Conservation (phyloP, 345 rosid genomes). For the Rhizophora mangle region DNA sequence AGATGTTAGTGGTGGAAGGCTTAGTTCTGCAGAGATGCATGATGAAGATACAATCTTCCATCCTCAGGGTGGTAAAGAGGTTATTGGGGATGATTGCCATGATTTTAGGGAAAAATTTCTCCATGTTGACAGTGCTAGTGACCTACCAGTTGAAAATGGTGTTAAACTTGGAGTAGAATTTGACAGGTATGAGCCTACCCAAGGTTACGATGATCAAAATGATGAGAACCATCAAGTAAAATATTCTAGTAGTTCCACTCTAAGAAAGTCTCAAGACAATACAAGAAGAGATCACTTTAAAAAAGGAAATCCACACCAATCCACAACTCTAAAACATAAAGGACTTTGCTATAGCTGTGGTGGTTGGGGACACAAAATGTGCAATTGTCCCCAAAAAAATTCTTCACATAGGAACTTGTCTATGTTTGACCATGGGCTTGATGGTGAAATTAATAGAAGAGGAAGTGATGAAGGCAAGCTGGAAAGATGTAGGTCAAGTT, state of each 20-base stretch:
- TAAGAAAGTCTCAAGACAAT: slow-evolving; percentile 16
- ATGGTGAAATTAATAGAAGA: slow-evolving; percentile 11
- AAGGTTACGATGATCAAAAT: slow-evolving; percentile 3
- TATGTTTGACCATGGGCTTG: slow-evolving; percentile 17
- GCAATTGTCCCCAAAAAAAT: slow-evolving; percentile 28
- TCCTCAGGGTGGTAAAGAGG: slow-evolving; percentile 10
- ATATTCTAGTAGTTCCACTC: slow-evolving; percentile 24
- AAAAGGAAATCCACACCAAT: slow-evolving; percentile 19
- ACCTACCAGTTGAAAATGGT: slow-evolving; percentile 20
- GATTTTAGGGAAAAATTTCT: slow-evolving; percentile 22
- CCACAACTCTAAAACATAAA: slow-evolving; percentile 10
- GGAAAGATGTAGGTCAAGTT: slow-evolving; percentile 21
- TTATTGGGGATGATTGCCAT: slow-evolving; percentile 18
- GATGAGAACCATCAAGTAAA: slow-evolving; percentile 13
- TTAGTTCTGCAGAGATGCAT: slow-evolving; percentile 23
- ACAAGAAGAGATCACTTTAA: slow-evolving; percentile 2
- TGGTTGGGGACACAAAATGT: slow-evolving; percentile 35
- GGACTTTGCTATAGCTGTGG: slow-evolving; percentile 36
- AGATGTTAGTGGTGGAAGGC: slow-evolving; percentile 14
- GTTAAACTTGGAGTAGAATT: slow-evolving; percentile 21
- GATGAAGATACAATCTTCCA: slow-evolving; percentile 12
- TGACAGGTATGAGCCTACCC: slow-evolving; percentile 30
- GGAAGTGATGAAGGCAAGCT: slow-evolving; percentile 21
- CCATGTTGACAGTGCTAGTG: slow-evolving; percentile 33
- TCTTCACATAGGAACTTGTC: slow-evolving; percentile 18